These are phyloP conservation scores for Platismatia glauca DNA, from an alignment of 495 filamentous ascomycete species.

Conservation along the genomic window DNA sequence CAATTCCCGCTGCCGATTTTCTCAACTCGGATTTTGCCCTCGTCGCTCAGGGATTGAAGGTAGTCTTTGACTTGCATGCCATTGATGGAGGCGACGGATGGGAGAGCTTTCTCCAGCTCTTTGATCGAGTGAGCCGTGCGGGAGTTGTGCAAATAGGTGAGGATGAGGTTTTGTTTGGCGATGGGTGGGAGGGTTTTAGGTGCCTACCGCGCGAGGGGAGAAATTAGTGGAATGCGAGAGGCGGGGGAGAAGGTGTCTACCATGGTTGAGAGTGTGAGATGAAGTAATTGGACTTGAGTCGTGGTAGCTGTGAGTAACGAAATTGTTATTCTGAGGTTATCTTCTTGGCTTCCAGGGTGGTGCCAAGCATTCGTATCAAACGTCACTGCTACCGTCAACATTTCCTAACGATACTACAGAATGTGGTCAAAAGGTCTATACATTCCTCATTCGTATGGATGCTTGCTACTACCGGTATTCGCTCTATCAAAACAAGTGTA, in stretches of 20 bases:
- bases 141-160: conserved; percentile 54
- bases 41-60: conserved; percentile 54
- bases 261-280: not conserved
- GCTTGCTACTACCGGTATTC: not conserved
- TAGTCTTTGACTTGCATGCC: conserved; percentile 64
- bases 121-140: conserved; percentile 61
- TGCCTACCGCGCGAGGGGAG: conserved; percentile 34
- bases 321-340: not conserved
- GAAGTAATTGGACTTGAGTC: not conserved
- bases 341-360: not conserved
- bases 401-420: not conserved
- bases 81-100: conserved; percentile 57
- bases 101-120: conserved; percentile 64
- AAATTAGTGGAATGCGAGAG: not conserved
- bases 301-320: not conserved
- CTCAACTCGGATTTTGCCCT: conserved; percentile 59
- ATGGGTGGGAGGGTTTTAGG: conserved; percentile 52
- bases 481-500: not conserved
- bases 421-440: not conserved
- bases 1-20: conserved; percentile 76
- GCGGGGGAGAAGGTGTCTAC: not conserved
- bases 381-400: not conserved
- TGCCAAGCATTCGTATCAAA: not conserved
- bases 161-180: conserved; percentile 53
- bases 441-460: not conserved